A percentile compares a stretch with the other conserved stretches of the same genome.
Conservation (phyloP, 257 asterid species). For the Ocimum tenuiflorum region DNA sequence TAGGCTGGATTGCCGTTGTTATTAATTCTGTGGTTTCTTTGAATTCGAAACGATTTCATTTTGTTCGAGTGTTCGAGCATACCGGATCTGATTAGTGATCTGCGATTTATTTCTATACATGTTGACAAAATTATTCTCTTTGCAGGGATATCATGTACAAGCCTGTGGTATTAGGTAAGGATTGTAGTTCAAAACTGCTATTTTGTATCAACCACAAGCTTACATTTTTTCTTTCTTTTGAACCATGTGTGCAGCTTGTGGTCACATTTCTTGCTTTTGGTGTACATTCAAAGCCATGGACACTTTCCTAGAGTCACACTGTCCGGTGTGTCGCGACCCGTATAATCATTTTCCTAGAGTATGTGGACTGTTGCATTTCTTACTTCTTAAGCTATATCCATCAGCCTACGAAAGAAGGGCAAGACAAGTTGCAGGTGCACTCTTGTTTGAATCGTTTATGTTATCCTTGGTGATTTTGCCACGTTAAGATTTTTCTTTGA, state of each 20-base stretch:
- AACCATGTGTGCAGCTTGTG: slow-evolving; percentile 35
- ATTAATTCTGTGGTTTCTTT: too few species aligned
- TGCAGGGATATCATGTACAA: slow-evolving; percentile 65
- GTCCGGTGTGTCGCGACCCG: slow-evolving; percentile 54
- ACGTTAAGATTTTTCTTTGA: too few species aligned
- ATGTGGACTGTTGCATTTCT: slow-evolving; percentile 44
- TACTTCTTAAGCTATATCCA: slow-evolving; percentile 50
- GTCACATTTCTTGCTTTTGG: slow-evolving; percentile 73
- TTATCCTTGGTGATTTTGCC: neutral
- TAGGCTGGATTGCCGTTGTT: too few species aligned
- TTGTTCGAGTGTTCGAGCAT: neutral
- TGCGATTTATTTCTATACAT: neutral
- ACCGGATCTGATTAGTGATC: too few species aligned
- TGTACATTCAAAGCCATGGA: slow-evolving; percentile 49
- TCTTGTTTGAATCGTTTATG: neutral
- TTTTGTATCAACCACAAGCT: neutral
- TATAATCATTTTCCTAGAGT: slow-evolving; percentile 53
- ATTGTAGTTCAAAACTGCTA: neutral
- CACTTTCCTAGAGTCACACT: slow-evolving; percentile 28
- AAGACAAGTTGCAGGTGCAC: slow-evolving; percentile 49
- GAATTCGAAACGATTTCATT: neutral
- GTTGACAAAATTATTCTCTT: neutral
- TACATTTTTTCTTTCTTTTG: neutral
- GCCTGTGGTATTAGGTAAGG: slow-evolving; percentile 60
- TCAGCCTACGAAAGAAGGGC: slow-evolving; percentile 40